Evolutionary conservation across 78 protist species (phyloP), one percentile per base, ranked within the genome.

Genomic region (Chrysochromulina parva): DNA sequence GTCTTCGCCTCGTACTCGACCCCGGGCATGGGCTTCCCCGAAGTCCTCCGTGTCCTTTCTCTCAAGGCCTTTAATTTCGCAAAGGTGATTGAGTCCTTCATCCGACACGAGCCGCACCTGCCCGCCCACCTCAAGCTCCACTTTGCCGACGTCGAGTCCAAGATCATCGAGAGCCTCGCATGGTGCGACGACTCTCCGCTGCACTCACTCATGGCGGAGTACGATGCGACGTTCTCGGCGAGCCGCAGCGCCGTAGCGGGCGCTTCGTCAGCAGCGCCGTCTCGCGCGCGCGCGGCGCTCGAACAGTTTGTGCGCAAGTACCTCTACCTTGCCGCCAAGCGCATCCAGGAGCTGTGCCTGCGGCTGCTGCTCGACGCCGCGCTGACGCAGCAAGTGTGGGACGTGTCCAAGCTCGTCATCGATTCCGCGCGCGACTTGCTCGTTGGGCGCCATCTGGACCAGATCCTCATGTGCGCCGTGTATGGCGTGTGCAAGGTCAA

Each of bases 401-500:
- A 2, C 20, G 38, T 53, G 57, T 16, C 48, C 28, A 74, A 74
- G 55, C 1, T 38, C 55, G 24, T 74, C 13, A 6, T 74, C 24
- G 10, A 74, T 4, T 6, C 22, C 26, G 9, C 57, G 57, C 55
- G 57, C 55, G 2, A 1, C 5, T 55, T 74, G 57, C 2, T 74
- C 28, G 24, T 4, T 2, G 55, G 55, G 57, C 82, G 82, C 57
- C 82, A 74, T 55, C 82, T 74, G 38, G 82, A 74, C 82, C 82
- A 74, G 26, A 38, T 74, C 82, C 38, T 74, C 82, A 74, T 74
- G 82, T 74, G 82, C 24, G 16, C 82, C 82, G 22, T 74, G 38
- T 74, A 74, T n/a, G 82, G 82, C 1, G 82, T 74, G 14, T 74
- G 82, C 82, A 74, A 48, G 55, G 82, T 74, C 57, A 74, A 74